These are phyloP conservation scores for Nakazawaea ambrosiae DNA, from an alignment of 805 yeast species.

Conservation along the genomic window DNA sequence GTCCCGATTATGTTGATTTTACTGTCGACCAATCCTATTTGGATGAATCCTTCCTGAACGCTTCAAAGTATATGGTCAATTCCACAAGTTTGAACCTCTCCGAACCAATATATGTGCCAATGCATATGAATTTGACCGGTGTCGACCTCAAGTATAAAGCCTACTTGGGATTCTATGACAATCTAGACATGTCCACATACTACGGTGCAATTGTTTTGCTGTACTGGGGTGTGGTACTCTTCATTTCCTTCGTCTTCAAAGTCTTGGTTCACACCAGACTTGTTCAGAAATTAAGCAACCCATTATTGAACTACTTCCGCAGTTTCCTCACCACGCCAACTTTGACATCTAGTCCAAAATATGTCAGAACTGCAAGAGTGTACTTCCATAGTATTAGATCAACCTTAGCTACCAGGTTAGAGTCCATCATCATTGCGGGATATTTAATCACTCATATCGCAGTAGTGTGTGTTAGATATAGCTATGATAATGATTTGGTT, in stretches of 20 bases:
- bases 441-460: constrained; percentile 21
- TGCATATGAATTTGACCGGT: constrained; percentile 11
- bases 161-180: constrained; percentile 15
- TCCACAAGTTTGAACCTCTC: constrained; percentile 6
- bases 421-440: constrained; percentile 20
- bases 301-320: constrained; percentile 26
- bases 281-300: constrained; percentile 25
- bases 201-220: constrained; percentile 29
- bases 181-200: constrained; percentile 21
- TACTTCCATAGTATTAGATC: neutral
- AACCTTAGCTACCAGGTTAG: constrained; percentile 25
- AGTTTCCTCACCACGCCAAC: constrained; percentile 34
- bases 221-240: constrained; percentile 33
- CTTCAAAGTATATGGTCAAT: constrained; percentile 17
- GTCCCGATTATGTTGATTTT: neutral
- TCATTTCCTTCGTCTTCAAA: constrained; percentile 27
- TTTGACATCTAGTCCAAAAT: constrained; percentile 16
- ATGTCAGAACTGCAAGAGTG: constrained; percentile 2
- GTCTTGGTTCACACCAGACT: constrained; percentile 21
- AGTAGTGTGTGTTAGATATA: constrained; percentile 23
- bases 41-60: constrained; percentile 20
- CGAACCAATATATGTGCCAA: constrained; percentile 13
- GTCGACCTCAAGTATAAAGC: constrained; percentile 6
- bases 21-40: neutral
- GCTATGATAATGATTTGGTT: constrained; percentile 14